Evolutionary conservation across 78 protist genomes (phyloP), one percentile per base, ranked within the genome.

Genomic region (Acrasis kona): DNA sequence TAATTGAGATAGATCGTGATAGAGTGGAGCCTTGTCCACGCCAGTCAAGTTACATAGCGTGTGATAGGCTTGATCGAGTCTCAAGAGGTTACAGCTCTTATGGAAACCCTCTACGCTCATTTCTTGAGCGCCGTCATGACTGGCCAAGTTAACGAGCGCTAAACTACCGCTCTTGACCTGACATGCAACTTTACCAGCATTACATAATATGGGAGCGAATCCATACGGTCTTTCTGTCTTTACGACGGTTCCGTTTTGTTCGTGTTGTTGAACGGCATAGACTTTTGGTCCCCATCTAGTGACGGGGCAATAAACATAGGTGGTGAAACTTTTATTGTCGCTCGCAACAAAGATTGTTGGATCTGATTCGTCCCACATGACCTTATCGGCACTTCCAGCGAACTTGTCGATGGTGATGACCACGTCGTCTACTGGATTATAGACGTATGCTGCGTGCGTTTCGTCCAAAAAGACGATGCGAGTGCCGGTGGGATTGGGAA

Each of bases 331-430:
- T 35, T 65, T 1, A 10, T 37, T 5, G 65, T 75, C 85, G 39
- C 2, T 2, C 10, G 65, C 73, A 2, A 74, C 80, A 41, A 87
- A 40, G 34, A 72, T 79, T 28, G 83, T 82, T 29, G 38, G 37
- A 65, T 87, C 87, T 19, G 64, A 2, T 32, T 0, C 0, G 74
- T 87, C 91, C 91, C 91, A 87, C 39, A 87, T 2, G 27, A 83
- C 34, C 39, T 2, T 0, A 37, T 2, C 30, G 32, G 80, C 2
- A 41, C 4, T 2, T 31, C 7, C 2, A 9, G 6, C 30, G 78
- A 74, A 42, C 5, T 29, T 5, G 8, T 58, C 71, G 39, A 86
- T 57, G 9, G n/a, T 42, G 28, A 41, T 0, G 10, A 29, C 57
- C 32, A 0, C 2, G 27, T 86, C 87, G 58, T 32, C 32, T 8